Conservation (phyloP, 202 grass and related monocot genomes). For the Bolboschoenoplectus hybrid region DNA sequence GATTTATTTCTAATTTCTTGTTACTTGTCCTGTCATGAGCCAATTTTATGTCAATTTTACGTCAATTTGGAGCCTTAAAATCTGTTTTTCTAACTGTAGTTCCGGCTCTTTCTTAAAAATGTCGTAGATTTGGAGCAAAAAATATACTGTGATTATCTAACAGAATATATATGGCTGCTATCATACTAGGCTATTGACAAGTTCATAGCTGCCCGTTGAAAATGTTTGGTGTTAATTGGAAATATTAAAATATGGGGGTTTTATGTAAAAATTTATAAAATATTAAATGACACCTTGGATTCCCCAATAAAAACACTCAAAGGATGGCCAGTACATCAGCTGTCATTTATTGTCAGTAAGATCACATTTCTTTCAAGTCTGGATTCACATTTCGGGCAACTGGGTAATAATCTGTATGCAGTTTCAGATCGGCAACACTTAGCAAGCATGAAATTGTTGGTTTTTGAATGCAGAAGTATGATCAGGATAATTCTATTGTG, state of each 20-base stretch:
- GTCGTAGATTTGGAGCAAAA: background rate
- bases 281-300: slow-evolving; percentile 10
- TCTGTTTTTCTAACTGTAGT: slow-evolving; percentile 4
- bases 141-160: background rate
- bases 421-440: background rate
- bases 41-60: no score
- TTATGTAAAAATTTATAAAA: background rate
- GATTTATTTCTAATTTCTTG: background rate
- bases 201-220: background rate
- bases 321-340: background rate
- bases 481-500: slow-evolving; percentile 19
- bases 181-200: background rate
- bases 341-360: slow-evolving; percentile 1
- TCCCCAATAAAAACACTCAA: background rate
- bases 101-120: background rate
- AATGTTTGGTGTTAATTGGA: background rate
- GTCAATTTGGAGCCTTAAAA: background rate
- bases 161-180: background rate
- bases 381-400: background rate
- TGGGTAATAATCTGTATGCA: background rate
- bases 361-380: background rate
- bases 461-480: background rate
- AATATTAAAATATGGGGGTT: background rate
- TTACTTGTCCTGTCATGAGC: background rate
- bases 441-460: background rate